Conservation (phyloP, 805 yeast genomes). For the Candida nonsorbophila region DNA sequence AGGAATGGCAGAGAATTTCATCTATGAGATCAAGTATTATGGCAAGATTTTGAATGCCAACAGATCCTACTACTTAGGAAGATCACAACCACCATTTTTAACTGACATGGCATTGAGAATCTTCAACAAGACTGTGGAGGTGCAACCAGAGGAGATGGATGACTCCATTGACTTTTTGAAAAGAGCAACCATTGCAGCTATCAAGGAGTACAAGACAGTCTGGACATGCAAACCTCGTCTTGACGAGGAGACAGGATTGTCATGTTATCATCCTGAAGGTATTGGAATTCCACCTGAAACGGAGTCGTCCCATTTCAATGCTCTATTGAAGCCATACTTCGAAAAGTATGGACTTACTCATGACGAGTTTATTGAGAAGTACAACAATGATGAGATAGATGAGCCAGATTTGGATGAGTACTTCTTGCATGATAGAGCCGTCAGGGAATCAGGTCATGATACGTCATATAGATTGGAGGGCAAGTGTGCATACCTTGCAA, state of each 20-base stretch:
- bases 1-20: conserved; percentile 89
- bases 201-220: conserved; percentile 75
- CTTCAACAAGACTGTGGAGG: conserved; percentile 51
- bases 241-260: conserved; percentile 70
- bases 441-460: conserved; percentile 95
- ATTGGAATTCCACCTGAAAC: conserved; percentile 96
- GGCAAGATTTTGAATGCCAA: conserved; percentile 94
- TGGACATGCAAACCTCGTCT: conserved; percentile 76
- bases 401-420: conserved; percentile 88
- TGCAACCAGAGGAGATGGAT: conserved; percentile 26
- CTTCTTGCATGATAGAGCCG: conserved; percentile 88
- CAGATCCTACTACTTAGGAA: conserved; percentile 80
- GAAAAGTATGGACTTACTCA: conserved; percentile 52
- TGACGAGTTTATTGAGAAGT: conserved; percentile 57
- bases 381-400: conserved; percentile 57
- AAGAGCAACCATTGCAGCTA: conserved; percentile 70
- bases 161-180: conserved; percentile 55
- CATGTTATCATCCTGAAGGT: conserved; percentile 88
- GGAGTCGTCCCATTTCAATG: conserved; percentile 80
- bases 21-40: conserved; percentile 83
- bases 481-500: conserved; percentile 81
- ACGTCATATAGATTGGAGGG: conserved; percentile 89
- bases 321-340: conserved; percentile 64
- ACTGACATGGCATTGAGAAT: conserved; percentile 85
- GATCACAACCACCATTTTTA: conserved; percentile 95